phyloP scores from a whole-genome alignment of 2,329 filamentous ascomycete genomes.

The Paracorniculantispora psalliotae region DNA sequence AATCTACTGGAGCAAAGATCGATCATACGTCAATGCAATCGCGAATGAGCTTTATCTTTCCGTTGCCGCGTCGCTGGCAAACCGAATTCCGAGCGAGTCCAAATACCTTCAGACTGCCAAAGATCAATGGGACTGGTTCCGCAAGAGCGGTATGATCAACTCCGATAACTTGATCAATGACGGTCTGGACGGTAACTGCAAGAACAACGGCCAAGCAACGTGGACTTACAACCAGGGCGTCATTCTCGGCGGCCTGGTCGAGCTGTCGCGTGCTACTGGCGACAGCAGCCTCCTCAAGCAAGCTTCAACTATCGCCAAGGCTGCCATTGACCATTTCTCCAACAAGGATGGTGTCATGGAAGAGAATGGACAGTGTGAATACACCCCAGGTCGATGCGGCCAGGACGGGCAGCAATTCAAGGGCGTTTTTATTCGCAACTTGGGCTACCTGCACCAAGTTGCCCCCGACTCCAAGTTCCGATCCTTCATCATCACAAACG shows the following conservation, averaged over 20 bases:
- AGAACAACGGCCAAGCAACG: slow-evolving; percentile 46
- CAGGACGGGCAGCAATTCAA: slow-evolving; percentile 62
- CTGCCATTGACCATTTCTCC: slow-evolving; percentile 42
- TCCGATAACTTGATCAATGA: slow-evolving; percentile 47
- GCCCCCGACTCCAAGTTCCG: slow-evolving; percentile 46
- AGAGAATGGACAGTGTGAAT: slow-evolving; percentile 33
- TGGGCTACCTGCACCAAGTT: slow-evolving; percentile 51
- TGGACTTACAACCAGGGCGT: slow-evolving; percentile 58
- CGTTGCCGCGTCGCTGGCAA: slow-evolving; percentile 48
- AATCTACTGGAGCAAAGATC: slow-evolving; percentile 52
- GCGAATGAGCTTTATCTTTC: slow-evolving; percentile 55
- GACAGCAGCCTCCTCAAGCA: slow-evolving; percentile 36
- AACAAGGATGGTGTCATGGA: slow-evolving; percentile 42
- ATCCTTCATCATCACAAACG: slow-evolving; percentile 55
- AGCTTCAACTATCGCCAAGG: slow-evolving; percentile 46
- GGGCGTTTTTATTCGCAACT: slow-evolving; percentile 63
- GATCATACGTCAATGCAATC: slow-evolving; percentile 48
- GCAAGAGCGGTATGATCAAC: slow-evolving; percentile 47
- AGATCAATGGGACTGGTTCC: slow-evolving; percentile 50
- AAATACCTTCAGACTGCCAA: slow-evolving; percentile 46
- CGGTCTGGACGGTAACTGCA: slow-evolving; percentile 43
- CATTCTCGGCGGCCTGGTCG: slow-evolving; percentile 50
- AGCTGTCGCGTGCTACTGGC: slow-evolving; percentile 42
- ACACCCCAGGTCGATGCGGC: slow-evolving; percentile 32
- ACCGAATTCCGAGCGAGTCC: slow-evolving; percentile 35